Percentiles rank a stretch among this genome's conserved stretches.
phyloP scores from a whole-genome alignment of 148 eudicot species.

The Chenopodium formosanum region DNA sequence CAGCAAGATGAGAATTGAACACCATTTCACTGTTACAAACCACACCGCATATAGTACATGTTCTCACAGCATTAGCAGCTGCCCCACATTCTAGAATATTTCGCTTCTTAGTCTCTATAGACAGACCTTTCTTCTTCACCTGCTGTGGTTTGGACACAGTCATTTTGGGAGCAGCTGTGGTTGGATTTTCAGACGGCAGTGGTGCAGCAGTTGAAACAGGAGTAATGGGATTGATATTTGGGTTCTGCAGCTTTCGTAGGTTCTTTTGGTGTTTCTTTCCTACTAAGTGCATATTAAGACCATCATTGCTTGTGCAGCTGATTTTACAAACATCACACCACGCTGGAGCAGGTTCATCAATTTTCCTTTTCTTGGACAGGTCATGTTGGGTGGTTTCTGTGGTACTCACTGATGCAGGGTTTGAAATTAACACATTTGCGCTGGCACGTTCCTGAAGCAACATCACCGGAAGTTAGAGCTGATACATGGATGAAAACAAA shows the following conservation, averaged over 20 bases:
- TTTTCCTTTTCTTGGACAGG: conserved; percentile 12
- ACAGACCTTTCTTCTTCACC: conserved; percentile 17
- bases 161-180: conserved; percentile 1
- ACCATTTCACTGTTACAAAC: conserved; percentile 44
- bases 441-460: conserved; percentile 20
- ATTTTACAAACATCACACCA: conserved; percentile 39
- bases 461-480: background rate
- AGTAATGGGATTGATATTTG: background rate
- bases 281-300: conserved; percentile 11
- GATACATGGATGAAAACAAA: background rate
- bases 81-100: conserved; percentile 34
- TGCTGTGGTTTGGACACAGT: background rate
- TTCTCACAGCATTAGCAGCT: conserved; percentile 27
- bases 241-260: conserved; percentile 20
- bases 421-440: background rate
- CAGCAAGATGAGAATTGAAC: conserved; percentile 35
- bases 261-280: conserved; percentile 40
- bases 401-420: background rate
- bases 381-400: background rate
- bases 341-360: background rate
- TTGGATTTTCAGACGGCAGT: background rate
- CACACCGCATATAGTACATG: conserved; percentile 38
- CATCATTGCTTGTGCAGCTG: conserved; percentile 30
- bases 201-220: conserved; percentile 6
- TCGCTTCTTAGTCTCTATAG: conserved; percentile 35